Conservation (phyloP, 2,329 filamentous ascomycete species). For the Fusarium pseudograminearum region DNA sequence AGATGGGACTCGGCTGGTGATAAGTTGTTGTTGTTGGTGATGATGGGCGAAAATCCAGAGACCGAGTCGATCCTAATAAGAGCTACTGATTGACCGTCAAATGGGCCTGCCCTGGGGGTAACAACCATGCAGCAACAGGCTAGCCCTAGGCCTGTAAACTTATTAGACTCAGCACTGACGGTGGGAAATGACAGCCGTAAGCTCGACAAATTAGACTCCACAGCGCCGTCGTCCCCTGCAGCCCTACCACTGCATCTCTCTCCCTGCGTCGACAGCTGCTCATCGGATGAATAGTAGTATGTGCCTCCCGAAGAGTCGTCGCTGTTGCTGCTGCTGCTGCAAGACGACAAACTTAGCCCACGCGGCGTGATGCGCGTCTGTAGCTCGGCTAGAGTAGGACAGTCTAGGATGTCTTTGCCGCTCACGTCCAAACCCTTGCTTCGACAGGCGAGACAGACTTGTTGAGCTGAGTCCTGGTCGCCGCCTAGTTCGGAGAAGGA, state of each 20-base stretch:
- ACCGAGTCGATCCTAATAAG: constrained; percentile 55
- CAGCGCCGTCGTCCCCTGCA: constrained; percentile 16
- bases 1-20: constrained; percentile 54
- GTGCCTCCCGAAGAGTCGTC: constrained; percentile 32
- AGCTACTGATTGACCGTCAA: constrained; percentile 63
- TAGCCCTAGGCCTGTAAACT: background rate
- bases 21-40: constrained; percentile 40
- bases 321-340: background rate
- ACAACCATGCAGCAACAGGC: constrained; percentile 54
- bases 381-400: constrained; percentile 59
- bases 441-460: constrained; percentile 31
- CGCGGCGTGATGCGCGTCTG: constrained; percentile 54
- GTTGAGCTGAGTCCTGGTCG: constrained; percentile 51
- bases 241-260: constrained; percentile 16
- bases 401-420: constrained; percentile 57
- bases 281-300: constrained; percentile 7
- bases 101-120: constrained; percentile 61
- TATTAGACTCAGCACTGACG: constrained; percentile 46
- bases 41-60: background rate
- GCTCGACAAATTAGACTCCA: constrained; percentile 50
- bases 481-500: constrained; percentile 61
- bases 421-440: constrained; percentile 50
- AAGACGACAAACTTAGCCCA: background rate
- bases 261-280: background rate
- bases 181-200: constrained; percentile 56